These are phyloP conservation scores for Cystobasidium slooffiae DNA, from an alignment of 1,284 basidiomycete genomes.

Conservation along the genomic window DNA sequence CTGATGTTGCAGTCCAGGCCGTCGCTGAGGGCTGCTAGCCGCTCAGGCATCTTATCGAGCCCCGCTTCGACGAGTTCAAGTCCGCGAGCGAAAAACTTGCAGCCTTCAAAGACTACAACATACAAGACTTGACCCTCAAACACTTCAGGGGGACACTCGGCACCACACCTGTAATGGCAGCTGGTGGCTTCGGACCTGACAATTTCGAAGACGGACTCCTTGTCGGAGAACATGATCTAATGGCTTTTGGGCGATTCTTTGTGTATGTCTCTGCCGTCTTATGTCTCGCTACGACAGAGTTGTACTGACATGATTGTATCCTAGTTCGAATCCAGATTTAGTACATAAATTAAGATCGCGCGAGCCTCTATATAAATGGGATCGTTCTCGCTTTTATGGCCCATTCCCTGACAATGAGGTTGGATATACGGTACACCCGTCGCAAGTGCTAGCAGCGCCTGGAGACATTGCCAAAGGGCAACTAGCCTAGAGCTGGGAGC, in stretches of 20 bases:
- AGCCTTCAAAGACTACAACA: conserved; percentile 22
- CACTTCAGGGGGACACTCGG: conserved; percentile 52
- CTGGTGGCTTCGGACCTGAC: conserved; percentile 52
- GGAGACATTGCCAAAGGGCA: conserved; percentile 13
- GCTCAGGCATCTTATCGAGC: conserved; percentile 51
- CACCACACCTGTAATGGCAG: conserved; percentile 50
- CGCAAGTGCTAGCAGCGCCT: conserved; percentile 41
- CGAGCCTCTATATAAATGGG: conserved; percentile 51
- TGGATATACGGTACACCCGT: conserved; percentile 53
- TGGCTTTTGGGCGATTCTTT: conserved; percentile 54
- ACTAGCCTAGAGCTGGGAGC: not conserved
- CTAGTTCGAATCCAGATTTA: conserved; percentile 48
- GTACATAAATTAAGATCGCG: conserved; percentile 48
- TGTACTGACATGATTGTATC: not conserved
- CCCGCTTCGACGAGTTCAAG: conserved; percentile 54
- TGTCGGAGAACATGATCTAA: conserved; percentile 48
- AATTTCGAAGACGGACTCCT: conserved; percentile 47
- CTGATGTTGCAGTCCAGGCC: not conserved
- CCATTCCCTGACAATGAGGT: conserved; percentile 54
- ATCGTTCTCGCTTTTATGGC: conserved; percentile 53
- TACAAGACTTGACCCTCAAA: conserved; percentile 46
- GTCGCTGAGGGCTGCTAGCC: not conserved
- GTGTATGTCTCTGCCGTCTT: conserved; percentile 41
- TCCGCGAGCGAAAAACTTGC: conserved; percentile 40
- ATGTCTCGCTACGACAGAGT: not conserved